phyloP scores from a whole-genome alignment of 306 rosid species.

The Lotus japonicus region DNA sequence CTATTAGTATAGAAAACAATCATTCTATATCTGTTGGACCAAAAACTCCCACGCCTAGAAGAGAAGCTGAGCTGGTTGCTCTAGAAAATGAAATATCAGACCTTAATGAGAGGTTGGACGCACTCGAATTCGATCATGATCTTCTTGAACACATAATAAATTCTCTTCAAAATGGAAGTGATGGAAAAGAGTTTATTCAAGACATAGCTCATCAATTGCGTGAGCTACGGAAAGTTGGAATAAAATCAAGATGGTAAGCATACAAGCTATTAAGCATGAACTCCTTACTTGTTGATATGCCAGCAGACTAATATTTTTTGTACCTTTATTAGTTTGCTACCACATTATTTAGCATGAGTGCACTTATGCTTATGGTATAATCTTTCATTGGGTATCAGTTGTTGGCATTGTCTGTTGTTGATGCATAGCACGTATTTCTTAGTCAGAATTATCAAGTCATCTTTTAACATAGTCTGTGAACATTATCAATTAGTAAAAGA shows the following conservation, averaged over 20 bases:
- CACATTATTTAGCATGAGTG: neutral
- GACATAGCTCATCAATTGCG: constrained; percentile 58
- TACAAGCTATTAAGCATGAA: neutral
- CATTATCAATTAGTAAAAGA: neutral
- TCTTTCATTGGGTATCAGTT: neutral
- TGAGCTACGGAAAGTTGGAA: constrained; percentile 49
- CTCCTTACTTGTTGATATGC: neutral
- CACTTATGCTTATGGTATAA: neutral
- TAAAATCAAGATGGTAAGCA: constrained; percentile 39
- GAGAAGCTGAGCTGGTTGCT: constrained; percentile 34
- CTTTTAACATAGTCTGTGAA: neutral
- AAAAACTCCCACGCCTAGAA: constrained; percentile 12
- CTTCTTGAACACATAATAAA: constrained; percentile 62
- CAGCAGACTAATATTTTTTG: neutral
- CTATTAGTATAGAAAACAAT: constrained; percentile 19
- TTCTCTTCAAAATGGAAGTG: constrained; percentile 52
- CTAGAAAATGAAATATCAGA: constrained; percentile 65
- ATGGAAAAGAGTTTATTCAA: constrained; percentile 50
- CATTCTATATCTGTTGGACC: constrained; percentile 11
- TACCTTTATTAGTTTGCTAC: neutral
- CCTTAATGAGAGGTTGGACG: constrained; percentile 70
- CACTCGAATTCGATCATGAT: constrained; percentile 63
- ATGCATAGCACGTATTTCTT: neutral
- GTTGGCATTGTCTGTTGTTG: neutral
- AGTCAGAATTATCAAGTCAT: neutral